phyloP scores from a whole-genome alignment of 108 stramenopile species.

The Skeletonema grethae region DNA sequence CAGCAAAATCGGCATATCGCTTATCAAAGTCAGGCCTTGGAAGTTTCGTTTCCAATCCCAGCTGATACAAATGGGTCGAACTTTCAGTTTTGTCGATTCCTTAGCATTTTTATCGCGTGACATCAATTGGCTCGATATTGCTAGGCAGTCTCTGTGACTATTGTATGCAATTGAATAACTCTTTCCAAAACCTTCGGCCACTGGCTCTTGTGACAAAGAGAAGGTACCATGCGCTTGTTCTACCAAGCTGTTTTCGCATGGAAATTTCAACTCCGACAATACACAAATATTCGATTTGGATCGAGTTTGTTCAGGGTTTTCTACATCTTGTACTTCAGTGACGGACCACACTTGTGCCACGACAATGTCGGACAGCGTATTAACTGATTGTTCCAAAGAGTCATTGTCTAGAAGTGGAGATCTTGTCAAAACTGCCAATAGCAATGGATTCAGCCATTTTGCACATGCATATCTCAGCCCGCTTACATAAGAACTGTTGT shows the following conservation, averaged over 20 bases:
- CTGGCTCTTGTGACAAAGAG: conserved; percentile 12
- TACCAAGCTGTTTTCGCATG: conserved; percentile 21
- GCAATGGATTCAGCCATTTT: conserved; percentile 32
- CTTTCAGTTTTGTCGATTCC: background rate
- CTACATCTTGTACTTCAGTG: conserved; percentile 6
- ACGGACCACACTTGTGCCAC: conserved; percentile 45
- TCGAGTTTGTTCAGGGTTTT: background rate
- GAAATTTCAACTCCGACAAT: conserved; percentile 38
- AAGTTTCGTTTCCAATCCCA: conserved; percentile 52
- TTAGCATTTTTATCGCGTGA: background rate
- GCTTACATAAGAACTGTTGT: background rate
- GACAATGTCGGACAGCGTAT: conserved; percentile 12
- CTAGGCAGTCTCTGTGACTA: conserved; percentile 27
- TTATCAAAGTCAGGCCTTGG: conserved; percentile 23
- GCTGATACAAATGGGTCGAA: conserved; percentile 25
- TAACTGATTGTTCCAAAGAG: background rate
- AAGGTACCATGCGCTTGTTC: conserved; percentile 30
- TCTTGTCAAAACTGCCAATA: conserved; percentile 39
- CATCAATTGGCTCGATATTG: conserved; percentile 27
- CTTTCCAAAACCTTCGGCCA: conserved; percentile 8
- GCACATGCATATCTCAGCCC: conserved; percentile 27
- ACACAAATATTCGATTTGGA: conserved; percentile 15
- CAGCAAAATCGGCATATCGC: background rate
- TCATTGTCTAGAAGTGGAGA: conserved; percentile 24
- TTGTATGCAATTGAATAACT: conserved; percentile 36